Percentiles rank a stretch among this genome's conserved stretches.
Evolutionary conservation across 345 rosid species (phyloP).

Genomic region (Ailanthus altissimus): DNA sequence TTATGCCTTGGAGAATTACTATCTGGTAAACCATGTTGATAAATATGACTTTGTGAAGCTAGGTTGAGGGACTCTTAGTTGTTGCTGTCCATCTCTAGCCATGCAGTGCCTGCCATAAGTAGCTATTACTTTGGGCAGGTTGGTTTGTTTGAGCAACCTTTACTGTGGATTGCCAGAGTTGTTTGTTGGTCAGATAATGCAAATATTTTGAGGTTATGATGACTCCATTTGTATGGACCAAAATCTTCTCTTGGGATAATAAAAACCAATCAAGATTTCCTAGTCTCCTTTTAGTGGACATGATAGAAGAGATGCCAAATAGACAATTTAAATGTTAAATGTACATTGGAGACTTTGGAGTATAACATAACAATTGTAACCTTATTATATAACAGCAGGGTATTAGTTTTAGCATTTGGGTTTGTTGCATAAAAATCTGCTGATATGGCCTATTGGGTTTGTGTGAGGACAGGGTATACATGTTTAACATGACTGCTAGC

Average conservation of each 20-base stretch:
- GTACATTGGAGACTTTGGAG: not conserved
- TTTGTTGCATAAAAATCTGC: not conserved
- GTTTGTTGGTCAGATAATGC: not conserved
- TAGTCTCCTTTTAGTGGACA: not conserved
- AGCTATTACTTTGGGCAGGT: not conserved
- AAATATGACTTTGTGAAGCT: conserved; percentile 7
- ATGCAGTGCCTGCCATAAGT: not conserved
- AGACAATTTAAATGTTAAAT: not conserved
- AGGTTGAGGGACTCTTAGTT: not conserved
- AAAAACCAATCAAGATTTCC: not conserved
- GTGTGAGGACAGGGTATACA: not conserved
- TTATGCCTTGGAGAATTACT: not conserved
- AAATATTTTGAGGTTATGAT: conserved; percentile 1
- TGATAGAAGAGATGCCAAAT: not conserved
- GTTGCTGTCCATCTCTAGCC: not conserved
- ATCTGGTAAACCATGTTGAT: not conserved
- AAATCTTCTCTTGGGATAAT: not conserved
- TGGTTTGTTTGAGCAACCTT: not conserved
- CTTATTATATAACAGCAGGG: not conserved
- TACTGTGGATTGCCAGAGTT: not conserved
- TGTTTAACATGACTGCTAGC: not conserved
- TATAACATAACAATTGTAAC: not conserved
- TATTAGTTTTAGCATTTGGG: not conserved
- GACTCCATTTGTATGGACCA: not conserved
- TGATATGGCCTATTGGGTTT: not conserved